Conservation (phyloP, 495 filamentous ascomycete genomes). For the Penicillium goetzii region DNA sequence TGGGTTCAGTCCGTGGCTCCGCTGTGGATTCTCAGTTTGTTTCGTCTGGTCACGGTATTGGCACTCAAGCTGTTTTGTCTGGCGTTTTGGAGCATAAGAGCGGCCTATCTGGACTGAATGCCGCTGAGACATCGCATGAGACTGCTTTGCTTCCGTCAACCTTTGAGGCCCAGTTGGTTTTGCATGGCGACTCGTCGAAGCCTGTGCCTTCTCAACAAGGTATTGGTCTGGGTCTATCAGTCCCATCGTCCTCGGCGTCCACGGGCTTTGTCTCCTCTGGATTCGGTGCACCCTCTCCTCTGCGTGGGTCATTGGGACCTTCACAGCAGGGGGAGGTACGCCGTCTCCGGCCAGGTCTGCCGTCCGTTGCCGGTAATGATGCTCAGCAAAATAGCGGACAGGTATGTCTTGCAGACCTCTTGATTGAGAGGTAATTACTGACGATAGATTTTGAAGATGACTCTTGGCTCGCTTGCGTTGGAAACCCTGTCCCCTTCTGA, state of each 20-base stretch:
- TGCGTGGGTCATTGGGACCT: neutral
- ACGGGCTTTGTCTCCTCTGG: neutral
- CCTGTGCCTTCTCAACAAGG: neutral
- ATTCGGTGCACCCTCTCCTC: neutral
- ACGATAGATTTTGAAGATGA: neutral
- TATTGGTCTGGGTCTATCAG: neutral
- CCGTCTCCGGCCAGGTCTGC: neutral
- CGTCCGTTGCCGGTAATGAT: no score
- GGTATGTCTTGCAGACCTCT: neutral
- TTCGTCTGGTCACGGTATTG: neutral
- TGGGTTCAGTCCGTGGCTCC: no score
- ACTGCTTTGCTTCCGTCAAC: neutral
- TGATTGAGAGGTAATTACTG: neutral
- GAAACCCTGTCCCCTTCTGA: conserved; percentile 10
- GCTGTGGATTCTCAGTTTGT: neutral
- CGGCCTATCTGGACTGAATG: neutral
- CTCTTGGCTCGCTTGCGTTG: neutral
- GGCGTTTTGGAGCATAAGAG: neutral
- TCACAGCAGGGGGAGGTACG: neutral
- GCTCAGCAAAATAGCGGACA: neutral
- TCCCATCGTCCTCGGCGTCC: neutral
- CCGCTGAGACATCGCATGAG: neutral
- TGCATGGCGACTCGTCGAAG: neutral
- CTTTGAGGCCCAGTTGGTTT: neutral
- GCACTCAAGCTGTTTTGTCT: neutral